Percentiles rank a stretch among this genome's conserved stretches.
Evolutionary conservation across 1,284 basidiomycete genomes (phyloP).

Genomic region (Pseudozyma hubeiensis): DNA sequence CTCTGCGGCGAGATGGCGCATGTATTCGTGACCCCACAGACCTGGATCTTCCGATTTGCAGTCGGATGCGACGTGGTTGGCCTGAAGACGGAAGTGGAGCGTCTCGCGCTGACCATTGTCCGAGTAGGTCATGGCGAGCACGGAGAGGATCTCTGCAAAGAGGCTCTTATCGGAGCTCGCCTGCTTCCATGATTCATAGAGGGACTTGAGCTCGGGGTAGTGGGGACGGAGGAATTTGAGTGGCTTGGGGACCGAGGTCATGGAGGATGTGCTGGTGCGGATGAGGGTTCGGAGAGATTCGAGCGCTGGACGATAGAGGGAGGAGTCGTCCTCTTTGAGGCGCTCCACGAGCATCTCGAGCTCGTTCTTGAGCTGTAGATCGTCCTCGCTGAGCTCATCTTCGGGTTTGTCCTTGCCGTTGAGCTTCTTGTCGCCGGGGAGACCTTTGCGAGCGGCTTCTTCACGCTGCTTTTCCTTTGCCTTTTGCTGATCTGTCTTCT

Average conservation of each 20-base stretch:
- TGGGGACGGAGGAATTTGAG: slow-evolving; percentile 97
- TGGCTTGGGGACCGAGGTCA: slow-evolving; percentile 99
- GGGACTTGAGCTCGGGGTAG: slow-evolving; percentile 80
- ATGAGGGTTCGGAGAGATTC: slow-evolving; percentile 95
- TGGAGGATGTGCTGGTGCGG: slow-evolving; percentile 94
- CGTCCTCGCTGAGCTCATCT: slow-evolving; percentile 88
- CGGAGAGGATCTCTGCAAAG: slow-evolving; percentile 97
- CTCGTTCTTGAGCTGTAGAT: slow-evolving; percentile 91
- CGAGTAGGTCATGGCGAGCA: slow-evolving; percentile 99
- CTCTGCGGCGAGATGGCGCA: slow-evolving; percentile 95
- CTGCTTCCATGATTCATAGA: slow-evolving; percentile 59
- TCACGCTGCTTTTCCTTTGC: slow-evolving; percentile 49
- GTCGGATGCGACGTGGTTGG: slow-evolving; percentile 44
- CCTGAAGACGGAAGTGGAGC: slow-evolving; percentile 71
- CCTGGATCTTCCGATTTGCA: slow-evolving; percentile 77
- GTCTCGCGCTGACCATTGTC: slow-evolving; percentile 95
- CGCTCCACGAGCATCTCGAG: slow-evolving; percentile 97
- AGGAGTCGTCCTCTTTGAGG: slow-evolving; percentile 86
- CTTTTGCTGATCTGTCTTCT: slow-evolving; percentile 53
- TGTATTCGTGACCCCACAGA: slow-evolving; percentile 98
- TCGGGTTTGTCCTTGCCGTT: slow-evolving; percentile 74
- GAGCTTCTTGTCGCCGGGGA: slow-evolving; percentile 35
- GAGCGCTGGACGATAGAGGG: slow-evolving; percentile 87
- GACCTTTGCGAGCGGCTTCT: slow-evolving; percentile 48
- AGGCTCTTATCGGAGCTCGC: slow-evolving; percentile 76